Conservation (phyloP, 306 rosid genomes). For the Prunus mume region DNA sequence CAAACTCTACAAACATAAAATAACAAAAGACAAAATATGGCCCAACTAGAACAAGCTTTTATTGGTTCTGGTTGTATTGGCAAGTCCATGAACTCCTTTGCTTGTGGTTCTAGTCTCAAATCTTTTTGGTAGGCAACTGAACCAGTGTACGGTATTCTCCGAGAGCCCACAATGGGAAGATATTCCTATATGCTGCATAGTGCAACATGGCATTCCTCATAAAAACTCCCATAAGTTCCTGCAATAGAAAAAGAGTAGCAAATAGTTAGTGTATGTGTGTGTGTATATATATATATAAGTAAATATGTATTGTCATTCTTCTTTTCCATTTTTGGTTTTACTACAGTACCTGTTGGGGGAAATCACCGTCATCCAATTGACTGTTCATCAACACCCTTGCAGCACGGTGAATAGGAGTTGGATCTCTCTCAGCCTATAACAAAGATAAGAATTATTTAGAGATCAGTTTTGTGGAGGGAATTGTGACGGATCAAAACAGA, state of each 20-base stretch:
- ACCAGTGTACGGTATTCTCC: slow-evolving; percentile 65
- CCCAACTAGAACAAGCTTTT: slow-evolving; percentile 17
- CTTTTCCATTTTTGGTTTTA: background rate
- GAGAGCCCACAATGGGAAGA: slow-evolving; percentile 68
- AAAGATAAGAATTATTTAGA: background rate
- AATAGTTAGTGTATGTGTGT: background rate
- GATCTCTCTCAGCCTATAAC: slow-evolving; percentile 29
- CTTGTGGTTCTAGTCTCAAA: background rate
- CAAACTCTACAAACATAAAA: background rate
- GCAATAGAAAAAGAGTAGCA: background rate
- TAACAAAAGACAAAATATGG: background rate
- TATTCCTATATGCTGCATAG: slow-evolving; percentile 70
- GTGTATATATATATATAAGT: background rate
- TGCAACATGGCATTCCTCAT: slow-evolving; percentile 66
- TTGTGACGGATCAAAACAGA: background rate
- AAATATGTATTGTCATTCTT: background rate
- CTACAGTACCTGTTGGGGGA: slow-evolving; percentile 43
- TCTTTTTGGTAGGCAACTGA: slow-evolving; percentile 36
- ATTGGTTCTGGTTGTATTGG: slow-evolving; percentile 8
- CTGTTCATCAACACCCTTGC: slow-evolving; percentile 33
- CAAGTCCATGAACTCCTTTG: background rate
- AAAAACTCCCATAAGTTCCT: slow-evolving; percentile 46
- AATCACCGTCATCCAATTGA: slow-evolving; percentile 37
- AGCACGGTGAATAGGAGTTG: slow-evolving; percentile 37
- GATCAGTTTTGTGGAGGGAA: background rate